Base-by-base conservation (phyloP, 208 protist species). In the Wallacemonas sp. region DNA sequence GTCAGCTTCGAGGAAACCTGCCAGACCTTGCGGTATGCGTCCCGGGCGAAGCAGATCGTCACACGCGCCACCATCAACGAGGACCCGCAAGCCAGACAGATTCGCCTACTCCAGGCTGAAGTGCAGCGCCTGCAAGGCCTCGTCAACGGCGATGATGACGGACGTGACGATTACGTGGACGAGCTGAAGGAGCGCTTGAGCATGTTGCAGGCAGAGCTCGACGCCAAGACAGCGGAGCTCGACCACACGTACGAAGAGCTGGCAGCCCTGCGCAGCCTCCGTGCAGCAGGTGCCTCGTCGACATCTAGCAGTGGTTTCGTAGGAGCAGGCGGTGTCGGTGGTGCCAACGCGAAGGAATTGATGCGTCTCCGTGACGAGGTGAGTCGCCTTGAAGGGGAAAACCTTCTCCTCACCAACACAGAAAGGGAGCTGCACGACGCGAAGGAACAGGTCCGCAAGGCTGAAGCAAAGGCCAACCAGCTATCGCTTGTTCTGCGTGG, bases 11-110 rank as follows among this genome's bases (percentile, higher is more conserved):
- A 98, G 4, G 96, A 98, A 68, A 97, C 84, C n/a, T 72, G 85
- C 9, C 86, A 91, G 24, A 99, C 97, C 33, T 62, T 98, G 39
- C 86, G 91, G 33, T 98, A 97, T 79, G 95, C 92, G 21, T 84
- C 75, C 5, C 76, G 92, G 0, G 95, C 93, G 0, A 96, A 96
- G 75, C 82, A 93, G 59, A 98, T 98, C 49, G 85, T 97, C 19
- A 97, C 91, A 19, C 84, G 82, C 17, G 92, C 92, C 8, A 72
- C 90, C 17, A 71, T 97, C 14, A 98, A 98, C 73, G 94, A 97
- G 56, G 93, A 98, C 68, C 87, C 96, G 28, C 89, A 97, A 68
- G 80, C 79, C 55, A 75, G 79, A 12, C 81, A 86, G 66, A 93
- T 95, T 39, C 79, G 79, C 36, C 58, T 73, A 45, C 75, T 95